A percentile compares a stretch with the other conserved stretches of the same genome.
Conservation (phyloP, 139 green algal genomes). For the Mesostigma viride region DNA sequence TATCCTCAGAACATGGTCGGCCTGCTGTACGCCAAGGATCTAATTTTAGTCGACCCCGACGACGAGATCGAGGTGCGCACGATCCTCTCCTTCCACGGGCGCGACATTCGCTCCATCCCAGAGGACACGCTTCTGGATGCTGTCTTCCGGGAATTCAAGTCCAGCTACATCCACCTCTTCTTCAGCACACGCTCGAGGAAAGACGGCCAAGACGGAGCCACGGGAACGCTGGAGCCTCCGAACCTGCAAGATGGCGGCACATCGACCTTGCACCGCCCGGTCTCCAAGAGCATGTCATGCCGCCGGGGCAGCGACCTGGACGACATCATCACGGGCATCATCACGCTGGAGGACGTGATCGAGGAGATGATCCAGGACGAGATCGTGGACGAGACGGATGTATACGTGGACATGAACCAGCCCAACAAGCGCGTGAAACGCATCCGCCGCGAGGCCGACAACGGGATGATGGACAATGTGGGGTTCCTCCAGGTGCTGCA, state of each 20-base stretch:
- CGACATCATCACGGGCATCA: conserved; percentile 40
- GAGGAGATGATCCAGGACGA: conserved; percentile 41
- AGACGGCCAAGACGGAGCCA: too few species aligned
- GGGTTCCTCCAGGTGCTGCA: neutral
- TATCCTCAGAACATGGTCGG: conserved; percentile 45
- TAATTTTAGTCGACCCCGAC: conserved; percentile 58
- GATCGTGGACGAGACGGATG: conserved; percentile 51
- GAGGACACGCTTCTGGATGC: conserved; percentile 44
- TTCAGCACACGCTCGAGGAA: conserved; percentile 9
- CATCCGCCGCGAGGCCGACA: too few species aligned
- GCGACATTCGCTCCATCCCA: conserved; percentile 26
- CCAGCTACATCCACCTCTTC: conserved; percentile 45
- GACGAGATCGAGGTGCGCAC: conserved; percentile 53
- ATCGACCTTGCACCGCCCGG: too few species aligned
- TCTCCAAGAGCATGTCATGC: too few species aligned
- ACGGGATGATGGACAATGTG: neutral
- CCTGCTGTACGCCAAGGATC: conserved; percentile 58
- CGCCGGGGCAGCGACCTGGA: too few species aligned
- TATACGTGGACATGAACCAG: conserved; percentile 22
- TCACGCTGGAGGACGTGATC: conserved; percentile 51
- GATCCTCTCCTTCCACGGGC: conserved; percentile 45
- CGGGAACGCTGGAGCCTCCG: too few species aligned
- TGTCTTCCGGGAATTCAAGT: conserved; percentile 43
- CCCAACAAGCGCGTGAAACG: neutral
- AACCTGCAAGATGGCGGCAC: too few species aligned